Evolutionary conservation across 2,329 filamentous ascomycete species (phyloP).

Genomic region (Sphaerulina vaccinii): DNA sequence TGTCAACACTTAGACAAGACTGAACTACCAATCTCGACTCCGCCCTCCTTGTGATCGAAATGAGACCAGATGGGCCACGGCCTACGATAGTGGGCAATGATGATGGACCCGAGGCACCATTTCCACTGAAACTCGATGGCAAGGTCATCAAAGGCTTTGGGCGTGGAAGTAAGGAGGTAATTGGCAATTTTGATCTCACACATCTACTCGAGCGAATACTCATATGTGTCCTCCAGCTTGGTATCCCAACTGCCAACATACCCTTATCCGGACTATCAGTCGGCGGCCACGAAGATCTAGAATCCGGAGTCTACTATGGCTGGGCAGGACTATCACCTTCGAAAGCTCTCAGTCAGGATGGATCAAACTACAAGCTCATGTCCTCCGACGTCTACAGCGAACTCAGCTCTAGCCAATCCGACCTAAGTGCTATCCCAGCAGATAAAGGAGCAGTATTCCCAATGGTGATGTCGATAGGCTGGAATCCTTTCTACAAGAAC

Average conservation of each 20-base stretch:
- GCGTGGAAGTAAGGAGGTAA: constrained; percentile 84
- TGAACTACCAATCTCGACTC: neutral
- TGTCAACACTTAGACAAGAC: neutral
- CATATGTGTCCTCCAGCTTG: constrained; percentile 59
- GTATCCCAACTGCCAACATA: constrained; percentile 93
- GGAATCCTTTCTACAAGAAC: constrained; percentile 98
- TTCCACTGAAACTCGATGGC: constrained; percentile 79
- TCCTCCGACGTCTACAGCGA: constrained; percentile 18
- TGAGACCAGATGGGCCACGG: constrained; percentile 53
- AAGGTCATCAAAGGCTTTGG: constrained; percentile 91
- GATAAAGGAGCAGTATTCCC: constrained; percentile 59
- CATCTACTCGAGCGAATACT: neutral
- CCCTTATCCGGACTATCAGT: constrained; percentile 68
- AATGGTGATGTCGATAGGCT: constrained; percentile 92
- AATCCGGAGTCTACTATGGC: constrained; percentile 89
- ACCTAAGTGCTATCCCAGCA: constrained; percentile 6
- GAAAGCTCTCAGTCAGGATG: constrained; percentile 27
- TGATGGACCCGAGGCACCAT: constrained; percentile 71
- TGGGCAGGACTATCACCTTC: constrained; percentile 66
- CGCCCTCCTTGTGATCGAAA: constrained; percentile 7
- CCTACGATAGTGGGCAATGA: constrained; percentile 72
- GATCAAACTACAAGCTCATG: constrained; percentile 31
- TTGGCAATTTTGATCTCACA: constrained; percentile 12
- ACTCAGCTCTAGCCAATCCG: constrained; percentile 20
- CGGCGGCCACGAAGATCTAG: constrained; percentile 59